Conservation (phyloP, 805 yeast species). For the Cyberlindnera sargentensis region DNA sequence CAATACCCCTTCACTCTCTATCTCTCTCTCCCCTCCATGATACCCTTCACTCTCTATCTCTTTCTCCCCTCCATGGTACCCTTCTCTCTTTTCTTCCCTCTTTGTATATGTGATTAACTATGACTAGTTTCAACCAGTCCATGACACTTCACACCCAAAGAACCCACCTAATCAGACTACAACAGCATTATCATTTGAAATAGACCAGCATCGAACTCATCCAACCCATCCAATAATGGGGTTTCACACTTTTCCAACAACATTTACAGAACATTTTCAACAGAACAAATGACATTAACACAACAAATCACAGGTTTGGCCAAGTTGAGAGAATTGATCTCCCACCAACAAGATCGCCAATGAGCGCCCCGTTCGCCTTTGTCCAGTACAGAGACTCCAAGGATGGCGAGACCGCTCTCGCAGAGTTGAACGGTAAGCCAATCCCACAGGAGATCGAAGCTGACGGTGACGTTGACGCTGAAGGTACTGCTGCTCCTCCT, state of each 20-base stretch:
- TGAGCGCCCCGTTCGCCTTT: slow-evolving; percentile 56
- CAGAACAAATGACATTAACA: not conserved
- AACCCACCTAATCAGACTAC: too few species aligned
- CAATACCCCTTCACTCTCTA: too few species aligned
- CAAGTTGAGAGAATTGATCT: slow-evolving; percentile 51
- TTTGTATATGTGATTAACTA: not conserved
- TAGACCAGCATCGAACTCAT: too few species aligned
- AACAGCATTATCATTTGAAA: too few species aligned
- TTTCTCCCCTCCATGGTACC: not conserved
- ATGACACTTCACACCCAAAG: too few species aligned
- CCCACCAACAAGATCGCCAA: slow-evolving; percentile 55
- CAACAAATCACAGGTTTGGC: slow-evolving; percentile 38
- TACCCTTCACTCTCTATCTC: not conserved
- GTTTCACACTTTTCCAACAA: not conserved
- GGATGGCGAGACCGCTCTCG: slow-evolving; percentile 48
- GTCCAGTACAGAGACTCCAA: slow-evolving; percentile 48
- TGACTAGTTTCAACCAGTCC: not conserved
- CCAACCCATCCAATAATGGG: not conserved
- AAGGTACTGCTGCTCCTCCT: not conserved
- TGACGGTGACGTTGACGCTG: slow-evolving; percentile 15
- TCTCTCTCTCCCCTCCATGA: too few species aligned
- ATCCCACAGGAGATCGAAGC: slow-evolving; percentile 33
- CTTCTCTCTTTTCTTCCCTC: not conserved
- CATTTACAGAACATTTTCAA: not conserved
- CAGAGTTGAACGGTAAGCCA: slow-evolving; percentile 35